Evolutionary conservation across 1,284 basidiomycete species (phyloP), one percentile per base, ranked within the genome.

Genomic region (Fomitopsis pinicola): DNA sequence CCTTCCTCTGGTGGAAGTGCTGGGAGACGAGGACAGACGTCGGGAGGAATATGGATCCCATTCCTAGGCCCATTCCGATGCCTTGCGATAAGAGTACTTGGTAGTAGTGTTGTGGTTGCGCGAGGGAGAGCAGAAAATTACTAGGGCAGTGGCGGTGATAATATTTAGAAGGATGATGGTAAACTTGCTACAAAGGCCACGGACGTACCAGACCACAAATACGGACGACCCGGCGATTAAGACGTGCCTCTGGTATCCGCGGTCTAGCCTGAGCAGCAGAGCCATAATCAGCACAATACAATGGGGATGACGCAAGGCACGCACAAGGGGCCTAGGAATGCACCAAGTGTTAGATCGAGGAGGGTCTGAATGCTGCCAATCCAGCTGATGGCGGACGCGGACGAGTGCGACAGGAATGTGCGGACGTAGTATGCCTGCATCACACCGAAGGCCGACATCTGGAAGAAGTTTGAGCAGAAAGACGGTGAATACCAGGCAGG

Each of bases 21-120:
- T 65, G 64, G 8, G 64, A 56, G 22, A 57, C 50, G 10, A 63
- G 48, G 1, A 50, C 55, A 30, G 64, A 35, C 4, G 64, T 59
- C 6, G 68, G 67, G 1, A 67, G 14, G 57, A 65, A 68, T 33
- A 72, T 79, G 30, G 82, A 59, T 0, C 77, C 78, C 42, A 81
- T 63, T 8, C 77, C 79, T 60, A 83, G 77, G 12, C 72, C 66
- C 4, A 82, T 63, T 62, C 84, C 85, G 7, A 81, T 64, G 28
- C 71, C 69, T 64, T 73, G 72, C 1, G 65, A 53, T 9, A 72
- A 65, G 48, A 71, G 60, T 8, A 70, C 60, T 59, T 73, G 67
- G 56, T 72, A 72, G 53, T 70, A 73, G n/a, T 67, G 40, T 30
- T 65, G 28, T 5, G 62, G 59, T 14, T 67, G 19, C 3, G 63